Evolutionary conservation across 2,329 filamentous ascomycete genomes (phyloP), one percentile per base, ranked within the genome.

Genomic region (Fusarium coffeatum): DNA sequence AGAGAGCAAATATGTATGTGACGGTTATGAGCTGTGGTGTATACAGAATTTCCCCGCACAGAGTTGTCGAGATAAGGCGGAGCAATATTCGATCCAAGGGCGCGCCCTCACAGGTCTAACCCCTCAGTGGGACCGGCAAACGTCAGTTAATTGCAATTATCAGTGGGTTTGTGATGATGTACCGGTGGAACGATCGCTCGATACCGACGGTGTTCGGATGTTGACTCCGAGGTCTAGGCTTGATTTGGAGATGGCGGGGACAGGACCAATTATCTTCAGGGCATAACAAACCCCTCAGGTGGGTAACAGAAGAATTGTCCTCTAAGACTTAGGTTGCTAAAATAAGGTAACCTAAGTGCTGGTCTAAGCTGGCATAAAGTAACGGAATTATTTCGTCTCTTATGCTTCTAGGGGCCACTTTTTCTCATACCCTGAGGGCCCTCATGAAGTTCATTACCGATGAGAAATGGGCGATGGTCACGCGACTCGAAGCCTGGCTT

Each of bases 131-230:
- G 20, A 28, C 49, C 23, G 23, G 4, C 7, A 23, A 2, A 53
- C 34, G 34, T 53, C 49, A 53, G 23, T 53, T 28, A 18, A 41
- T n/a, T 27, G 32, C 34, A 16, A 40, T 16, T 41, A 18, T 51
- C 32, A 51, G 30, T 50, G 32, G 22, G 48, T 40, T 51, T 37
- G 6, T 8, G 18, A n/a, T 18, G n/a, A 53, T 16, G 32, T 27
- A 7, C 49, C 49, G 49, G 49, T 53, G 34, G 49, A 42, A 53
- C 49, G 49, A 34, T 42, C 5, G 6, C 37, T n/a, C 5, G 25
- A 28, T 8, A 42, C 49, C 49, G 49, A 53, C 49, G 49, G 49
- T 53, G 22, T 53, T 42, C 49, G 49, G 49, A 23, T n/a, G 15
- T 16, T 27, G 23, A 25, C 49, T 18, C 49, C 49, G 49, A 53